These are phyloP conservation scores for Monosporascus sp. DNA, from an alignment of 2,329 filamentous ascomycete genomes.

Conservation along the genomic window DNA sequence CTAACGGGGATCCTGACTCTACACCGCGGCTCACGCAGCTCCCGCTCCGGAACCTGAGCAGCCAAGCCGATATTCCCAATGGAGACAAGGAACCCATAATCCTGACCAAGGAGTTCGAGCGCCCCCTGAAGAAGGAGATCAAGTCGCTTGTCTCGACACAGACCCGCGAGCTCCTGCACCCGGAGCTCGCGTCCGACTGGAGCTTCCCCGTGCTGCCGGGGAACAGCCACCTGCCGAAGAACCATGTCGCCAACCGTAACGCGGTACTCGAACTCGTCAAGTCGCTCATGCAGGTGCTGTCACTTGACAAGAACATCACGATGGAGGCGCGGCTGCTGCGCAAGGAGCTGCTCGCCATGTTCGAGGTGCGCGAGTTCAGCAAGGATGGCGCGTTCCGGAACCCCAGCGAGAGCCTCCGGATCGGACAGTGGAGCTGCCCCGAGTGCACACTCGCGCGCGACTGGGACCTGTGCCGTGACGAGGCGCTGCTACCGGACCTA, in stretches of 20 bases:
- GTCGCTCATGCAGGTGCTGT: constrained; percentile 84
- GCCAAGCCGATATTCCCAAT: constrained; percentile 45
- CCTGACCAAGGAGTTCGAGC: constrained; percentile 78
- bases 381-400: constrained; percentile 84
- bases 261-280: constrained; percentile 90
- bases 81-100: constrained; percentile 60
- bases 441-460: constrained; percentile 87
- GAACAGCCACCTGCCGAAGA: constrained; percentile 52
- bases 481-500: constrained; percentile 63
- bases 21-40: constrained; percentile 56
- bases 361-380: constrained; percentile 93
- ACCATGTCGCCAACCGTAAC: constrained; percentile 44
- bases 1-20: constrained; percentile 41
- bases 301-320: constrained; percentile 82
- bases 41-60: constrained; percentile 42
- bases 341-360: constrained; percentile 82
- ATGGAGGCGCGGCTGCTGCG: constrained; percentile 83
- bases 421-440: constrained; percentile 77
- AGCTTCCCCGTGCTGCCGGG: constrained; percentile 76
- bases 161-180: constrained; percentile 82
- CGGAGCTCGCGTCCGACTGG: constrained; percentile 83
- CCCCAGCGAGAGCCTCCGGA: constrained; percentile 67
- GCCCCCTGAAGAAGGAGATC: constrained; percentile 85
- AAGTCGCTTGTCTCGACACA: constrained; percentile 75
- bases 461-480: constrained; percentile 87